Base-by-base conservation (phyloP, 2,329 filamentous ascomycete genomes). In the Talaromyces piceae region DNA sequence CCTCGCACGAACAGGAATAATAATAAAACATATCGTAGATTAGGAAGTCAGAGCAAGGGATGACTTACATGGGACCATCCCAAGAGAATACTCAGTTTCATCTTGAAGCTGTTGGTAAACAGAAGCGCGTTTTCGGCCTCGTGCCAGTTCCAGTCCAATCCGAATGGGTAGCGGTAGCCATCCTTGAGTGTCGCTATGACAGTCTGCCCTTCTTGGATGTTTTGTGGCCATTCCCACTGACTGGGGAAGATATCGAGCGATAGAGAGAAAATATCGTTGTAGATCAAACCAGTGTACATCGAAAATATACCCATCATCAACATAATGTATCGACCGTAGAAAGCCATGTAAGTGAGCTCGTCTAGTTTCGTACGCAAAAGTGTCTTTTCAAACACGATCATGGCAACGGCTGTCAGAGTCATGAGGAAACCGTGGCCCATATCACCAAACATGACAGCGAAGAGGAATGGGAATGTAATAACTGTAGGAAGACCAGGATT, bases 381-480 rank as follows among this genome's bases (percentile, higher is more conserved):
- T 54, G 86, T 84, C 73, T 88, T 91, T 73, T 98, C 93, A 79
- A 85, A 97, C 74, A 95, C 88, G 61, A 98, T 97, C 90, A 98
- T 95, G 52, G 90, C 88, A 51, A 83, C 64, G 12, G 93, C 88
- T 52, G 89, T 87, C 51, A 82, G 67, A 41, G 91, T 78, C 87
- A 98, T 95, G 68, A 98, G 87, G 58, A 85, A 70, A 58, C 91
- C 93, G 65, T 98, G 93, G 47, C 93, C 94, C 53, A 95, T 85
- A 71, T 98, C 93, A 77, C 93, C 94, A 67, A 98, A 98, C 93
- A 98, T 98, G 81, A 98, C 93, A 46, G 93, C 93, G 67, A 98
- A 98, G 56, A 98, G 78, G 77, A 98, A 98, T n/a, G 94, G 93
- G 72, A 98, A 98, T 5, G 93, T 98, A 57, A 98, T 85, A 59